A percentile compares a stretch with the other conserved stretches of the same genome.
These are phyloP conservation scores for Actinomortierella wolfii DNA, from an alignment of 371 early-diverging fungal species.

Conservation along the genomic window DNA sequence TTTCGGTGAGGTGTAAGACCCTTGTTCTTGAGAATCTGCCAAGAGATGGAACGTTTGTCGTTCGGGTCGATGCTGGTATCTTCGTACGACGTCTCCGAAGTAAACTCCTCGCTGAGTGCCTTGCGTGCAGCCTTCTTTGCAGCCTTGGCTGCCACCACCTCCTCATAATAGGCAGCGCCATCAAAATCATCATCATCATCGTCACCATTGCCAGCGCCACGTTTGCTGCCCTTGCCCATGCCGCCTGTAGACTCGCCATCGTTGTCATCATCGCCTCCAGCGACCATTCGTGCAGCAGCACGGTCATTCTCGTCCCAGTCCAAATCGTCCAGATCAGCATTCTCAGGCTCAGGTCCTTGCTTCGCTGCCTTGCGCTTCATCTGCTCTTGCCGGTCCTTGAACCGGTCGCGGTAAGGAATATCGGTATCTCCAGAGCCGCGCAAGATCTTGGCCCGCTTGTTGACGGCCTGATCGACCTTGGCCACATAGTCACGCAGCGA, in stretches of 20 bases:
- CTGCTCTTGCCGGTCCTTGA: slow-evolving; percentile 52
- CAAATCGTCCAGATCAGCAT: slow-evolving; percentile 67
- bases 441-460: slow-evolving; percentile 52
- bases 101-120: slow-evolving; percentile 50
- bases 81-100: slow-evolving; percentile 38
- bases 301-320: slow-evolving; percentile 63
- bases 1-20: slow-evolving; percentile 93
- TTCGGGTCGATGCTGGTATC: slow-evolving; percentile 45
- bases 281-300: slow-evolving; percentile 47
- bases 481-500: slow-evolving; percentile 75
- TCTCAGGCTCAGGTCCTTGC: slow-evolving; percentile 58
- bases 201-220: slow-evolving; percentile 33
- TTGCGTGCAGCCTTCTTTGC: slow-evolving; percentile 55
- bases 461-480: slow-evolving; percentile 70
- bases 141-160: slow-evolving; percentile 51
- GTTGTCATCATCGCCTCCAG: slow-evolving; percentile 27
- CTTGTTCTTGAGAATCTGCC: slow-evolving; percentile 94
- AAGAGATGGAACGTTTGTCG: slow-evolving; percentile 82
- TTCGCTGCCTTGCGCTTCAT: slow-evolving; percentile 56
- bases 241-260: slow-evolving; percentile 20
- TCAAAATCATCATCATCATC: slow-evolving; percentile 45
- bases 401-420: slow-evolving; percentile 73
- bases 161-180: slow-evolving; percentile 63
- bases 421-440: slow-evolving; percentile 75
- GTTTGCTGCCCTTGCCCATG: slow-evolving; percentile 11